Evolutionary conservation across 306 rosid genomes (phyloP).

Genomic region (Elaeagnus macrophylla): DNA sequence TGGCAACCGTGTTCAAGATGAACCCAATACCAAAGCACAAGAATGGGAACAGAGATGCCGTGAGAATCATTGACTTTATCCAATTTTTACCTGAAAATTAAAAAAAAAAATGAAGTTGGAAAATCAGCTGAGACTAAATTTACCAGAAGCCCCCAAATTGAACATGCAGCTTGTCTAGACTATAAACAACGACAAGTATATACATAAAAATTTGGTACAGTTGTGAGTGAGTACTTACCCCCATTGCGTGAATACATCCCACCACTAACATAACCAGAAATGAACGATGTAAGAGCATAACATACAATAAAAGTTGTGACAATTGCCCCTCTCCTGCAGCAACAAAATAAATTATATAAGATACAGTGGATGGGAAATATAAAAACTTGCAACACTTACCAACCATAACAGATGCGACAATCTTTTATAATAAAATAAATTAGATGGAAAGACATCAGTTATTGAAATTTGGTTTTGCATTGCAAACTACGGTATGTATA

Average conservation of each 20-base stretch:
- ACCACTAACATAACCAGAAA: constrained; percentile 97
- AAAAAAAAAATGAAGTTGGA: not conserved
- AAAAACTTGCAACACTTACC: not conserved
- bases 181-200: not conserved
- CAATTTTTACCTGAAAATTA: constrained; percentile 66
- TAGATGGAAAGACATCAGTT: not conserved
- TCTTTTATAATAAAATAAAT: not conserved
- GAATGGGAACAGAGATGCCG: constrained; percentile 92
- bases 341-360: constrained; percentile 12
- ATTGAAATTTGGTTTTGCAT: not conserved
- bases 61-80: constrained; percentile 98
- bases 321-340: constrained; percentile 90
- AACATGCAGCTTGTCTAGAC: constrained; percentile 10
- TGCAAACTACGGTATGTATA: not conserved
- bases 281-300: constrained; percentile 96
- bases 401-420: not conserved
- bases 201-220: not conserved
- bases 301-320: constrained; percentile 97
- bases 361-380: not conserved
- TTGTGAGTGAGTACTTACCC: constrained; percentile 36
- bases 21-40: constrained; percentile 98
- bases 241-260: constrained; percentile 99
- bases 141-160: constrained; percentile 6
- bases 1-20: constrained; percentile 80
- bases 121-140: constrained; percentile 5